These are phyloP conservation scores for Fusarium tricinctum DNA, from an alignment of 2,329 filamentous ascomycete species.

Conservation along the genomic window DNA sequence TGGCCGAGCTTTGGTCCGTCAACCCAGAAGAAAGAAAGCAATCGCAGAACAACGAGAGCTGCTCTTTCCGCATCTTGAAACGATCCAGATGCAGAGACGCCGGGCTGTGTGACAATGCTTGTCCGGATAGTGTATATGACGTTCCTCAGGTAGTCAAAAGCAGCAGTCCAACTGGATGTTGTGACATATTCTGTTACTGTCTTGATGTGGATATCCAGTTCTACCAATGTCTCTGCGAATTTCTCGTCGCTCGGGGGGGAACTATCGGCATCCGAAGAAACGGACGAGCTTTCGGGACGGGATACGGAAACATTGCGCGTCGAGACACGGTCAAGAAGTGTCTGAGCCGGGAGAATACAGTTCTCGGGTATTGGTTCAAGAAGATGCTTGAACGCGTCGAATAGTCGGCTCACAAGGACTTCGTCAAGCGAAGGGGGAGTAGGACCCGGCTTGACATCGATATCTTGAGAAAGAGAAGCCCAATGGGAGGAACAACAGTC, in stretches of 20 bases:
- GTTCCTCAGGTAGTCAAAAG: conserved; percentile 70
- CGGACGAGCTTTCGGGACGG: conserved; percentile 42
- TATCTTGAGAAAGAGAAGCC: conserved; percentile 59
- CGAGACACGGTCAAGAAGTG: conserved; percentile 68
- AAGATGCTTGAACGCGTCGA: conserved; percentile 70
- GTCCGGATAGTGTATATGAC: conserved; percentile 66
- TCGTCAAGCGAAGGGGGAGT: conserved; percentile 62
- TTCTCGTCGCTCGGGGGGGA: conserved; percentile 42
- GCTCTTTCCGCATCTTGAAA: conserved; percentile 65
- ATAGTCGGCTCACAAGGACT: conserved; percentile 66
- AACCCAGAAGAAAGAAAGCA: conserved; percentile 75
- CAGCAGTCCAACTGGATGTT: conserved; percentile 72
- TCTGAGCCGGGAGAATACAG: conserved; percentile 68
- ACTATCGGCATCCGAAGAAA: conserved; percentile 36
- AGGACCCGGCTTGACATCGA: conserved; percentile 36
- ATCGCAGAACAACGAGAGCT: conserved; percentile 68
- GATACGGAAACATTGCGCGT: conserved; percentile 56
- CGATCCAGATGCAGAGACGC: conserved; percentile 54
- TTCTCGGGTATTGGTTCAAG: conserved; percentile 71
- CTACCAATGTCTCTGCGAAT: conserved; percentile 55
- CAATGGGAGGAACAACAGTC: conserved; percentile 76
- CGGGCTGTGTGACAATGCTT: conserved; percentile 57
- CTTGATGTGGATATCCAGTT: conserved; percentile 69
- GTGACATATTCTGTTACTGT: conserved; percentile 74
- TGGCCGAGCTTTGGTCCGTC: conserved; percentile 72